Percentiles rank a stretch among this genome's conserved stretches.
phyloP scores from a whole-genome alignment of 495 filamentous ascomycete species.

The Aspergillus homomorphus region DNA sequence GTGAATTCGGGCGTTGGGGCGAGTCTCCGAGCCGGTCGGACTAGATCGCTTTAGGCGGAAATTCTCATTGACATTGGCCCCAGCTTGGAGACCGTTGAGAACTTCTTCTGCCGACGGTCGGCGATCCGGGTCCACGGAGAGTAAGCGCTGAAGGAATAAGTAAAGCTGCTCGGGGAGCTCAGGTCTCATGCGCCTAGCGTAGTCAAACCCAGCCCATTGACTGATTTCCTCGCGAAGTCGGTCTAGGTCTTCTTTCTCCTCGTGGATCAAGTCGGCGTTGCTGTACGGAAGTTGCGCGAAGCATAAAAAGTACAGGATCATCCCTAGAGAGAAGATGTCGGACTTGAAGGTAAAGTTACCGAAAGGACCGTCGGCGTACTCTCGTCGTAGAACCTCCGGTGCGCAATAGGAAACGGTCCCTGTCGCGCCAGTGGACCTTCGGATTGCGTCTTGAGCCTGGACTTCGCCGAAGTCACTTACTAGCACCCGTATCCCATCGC shows the following conservation, averaged over 20 bases:
- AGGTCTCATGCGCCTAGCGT: constrained; percentile 64
- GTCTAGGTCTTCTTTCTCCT: constrained; percentile 90
- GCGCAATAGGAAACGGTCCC: constrained; percentile 98
- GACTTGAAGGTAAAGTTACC: constrained; percentile 95
- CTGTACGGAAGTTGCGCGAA: constrained; percentile 85
- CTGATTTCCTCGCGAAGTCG: constrained; percentile 81
- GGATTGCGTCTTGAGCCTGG: constrained; percentile 71
- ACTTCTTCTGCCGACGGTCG: constrained; percentile 87
- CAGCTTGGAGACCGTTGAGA: constrained; percentile 71
- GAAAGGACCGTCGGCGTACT: constrained; percentile 63
- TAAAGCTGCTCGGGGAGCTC: constrained; percentile 89
- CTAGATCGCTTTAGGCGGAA: constrained; percentile 46
- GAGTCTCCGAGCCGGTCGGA: constrained; percentile 45
- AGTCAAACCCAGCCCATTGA: constrained; percentile 81
- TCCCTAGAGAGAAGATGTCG: constrained; percentile 93
- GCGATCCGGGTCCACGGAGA: constrained; percentile 72
- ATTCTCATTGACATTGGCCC: constrained; percentile 58
- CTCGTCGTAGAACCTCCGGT: constrained; percentile 79
- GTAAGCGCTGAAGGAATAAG: constrained; percentile 71
- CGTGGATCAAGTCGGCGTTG: constrained; percentile 77
- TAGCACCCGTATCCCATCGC: constrained; percentile 67
- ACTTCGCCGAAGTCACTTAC: constrained; percentile 98
- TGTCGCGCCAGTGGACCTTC: constrained; percentile 87
- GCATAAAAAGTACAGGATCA: constrained; percentile 98
- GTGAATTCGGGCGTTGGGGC: constrained; percentile 57